Percentiles rank a stretch among this genome's conserved stretches.
These are phyloP conservation scores for Asterochloris erici DNA, from an alignment of 139 green algal species.

Conservation along the genomic window DNA sequence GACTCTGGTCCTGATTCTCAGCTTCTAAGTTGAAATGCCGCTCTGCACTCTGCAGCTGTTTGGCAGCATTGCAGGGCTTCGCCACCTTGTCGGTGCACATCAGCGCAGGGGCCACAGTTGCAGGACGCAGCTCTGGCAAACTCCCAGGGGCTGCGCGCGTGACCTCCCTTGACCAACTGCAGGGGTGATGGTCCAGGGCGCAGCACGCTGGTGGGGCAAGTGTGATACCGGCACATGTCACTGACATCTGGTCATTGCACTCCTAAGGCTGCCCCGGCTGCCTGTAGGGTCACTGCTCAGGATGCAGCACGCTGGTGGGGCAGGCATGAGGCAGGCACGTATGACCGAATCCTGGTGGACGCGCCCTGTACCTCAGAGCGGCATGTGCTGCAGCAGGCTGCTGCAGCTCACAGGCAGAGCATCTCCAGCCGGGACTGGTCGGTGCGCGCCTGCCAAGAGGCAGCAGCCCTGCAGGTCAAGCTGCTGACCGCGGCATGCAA, in stretches of 20 bases:
- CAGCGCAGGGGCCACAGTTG: no score
- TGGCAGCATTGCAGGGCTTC: no score
- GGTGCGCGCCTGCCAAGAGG: conserved; percentile 31
- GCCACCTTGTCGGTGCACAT: no score
- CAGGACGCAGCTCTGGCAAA: no score
- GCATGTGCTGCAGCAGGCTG: conserved; percentile 46
- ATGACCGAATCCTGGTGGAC: conserved; percentile 62
- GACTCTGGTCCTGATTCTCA: no score
- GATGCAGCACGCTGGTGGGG: conserved; percentile 38
- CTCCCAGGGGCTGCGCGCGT: no score
- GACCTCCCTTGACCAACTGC: neutral
- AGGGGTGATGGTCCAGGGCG: conserved; percentile 32
- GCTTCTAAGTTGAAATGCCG: no score
- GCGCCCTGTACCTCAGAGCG: conserved; percentile 63
- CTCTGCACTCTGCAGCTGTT: no score
- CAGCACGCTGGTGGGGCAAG: conserved; percentile 31
- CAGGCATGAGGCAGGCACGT: conserved; percentile 34
- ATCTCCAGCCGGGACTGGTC: conserved; percentile 38
- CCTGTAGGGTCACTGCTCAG: conserved; percentile 27
- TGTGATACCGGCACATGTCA: conserved; percentile 45
- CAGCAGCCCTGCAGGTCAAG: conserved; percentile 47
- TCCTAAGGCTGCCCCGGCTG: neutral
- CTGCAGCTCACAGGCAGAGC: neutral
- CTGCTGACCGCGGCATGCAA: conserved; percentile 34
- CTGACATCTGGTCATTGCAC: conserved; percentile 42